A percentile compares a stretch with the other conserved stretches of the same genome.
Conservation (phyloP, 139 green algal genomes). For the Chlamydomonas schloesseri region DNA sequence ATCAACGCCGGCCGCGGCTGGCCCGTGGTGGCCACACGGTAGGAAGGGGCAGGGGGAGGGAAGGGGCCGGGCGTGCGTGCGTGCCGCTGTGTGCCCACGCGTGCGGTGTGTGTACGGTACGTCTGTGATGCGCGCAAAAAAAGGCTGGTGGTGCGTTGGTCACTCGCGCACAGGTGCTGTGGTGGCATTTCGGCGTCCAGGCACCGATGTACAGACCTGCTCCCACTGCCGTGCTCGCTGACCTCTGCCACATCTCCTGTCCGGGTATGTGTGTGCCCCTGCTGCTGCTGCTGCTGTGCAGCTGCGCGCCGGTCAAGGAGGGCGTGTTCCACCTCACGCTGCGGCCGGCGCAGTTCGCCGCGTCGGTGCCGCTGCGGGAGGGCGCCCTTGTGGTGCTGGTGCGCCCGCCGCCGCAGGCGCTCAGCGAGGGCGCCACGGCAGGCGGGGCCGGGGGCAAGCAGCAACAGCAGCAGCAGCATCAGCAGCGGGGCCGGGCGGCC, state of each 20-base stretch:
- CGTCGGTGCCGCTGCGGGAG: constrained; percentile 5
- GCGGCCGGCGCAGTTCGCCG: neutral
- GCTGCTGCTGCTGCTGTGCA: too few relatives aligned
- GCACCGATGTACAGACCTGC: too few relatives aligned
- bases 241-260: too few relatives aligned
- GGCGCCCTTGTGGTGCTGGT: constrained; percentile 35
- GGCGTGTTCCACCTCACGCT: constrained; percentile 36
- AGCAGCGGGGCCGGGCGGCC: constrained; percentile 10
- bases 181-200: too few relatives aligned
- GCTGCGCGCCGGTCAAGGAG: constrained; percentile 26
- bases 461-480: neutral
- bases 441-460: neutral
- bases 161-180: too few relatives aligned
- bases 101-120: too few relatives aligned
- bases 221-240: too few relatives aligned
- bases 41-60: constrained; percentile 1
- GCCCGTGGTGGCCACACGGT: constrained; percentile 40
- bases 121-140: too few relatives aligned
- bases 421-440: too few relatives aligned
- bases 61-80: neutral
- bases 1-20: constrained; percentile 41
- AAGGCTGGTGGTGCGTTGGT: too few relatives aligned
- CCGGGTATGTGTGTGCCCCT: too few relatives aligned
- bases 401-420: neutral
- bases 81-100: too few relatives aligned